Evolutionary conservation across 495 filamentous ascomycete species (phyloP), one percentile per base, ranked within the genome.

Genomic region (Antarctomyces pellizariae): DNA sequence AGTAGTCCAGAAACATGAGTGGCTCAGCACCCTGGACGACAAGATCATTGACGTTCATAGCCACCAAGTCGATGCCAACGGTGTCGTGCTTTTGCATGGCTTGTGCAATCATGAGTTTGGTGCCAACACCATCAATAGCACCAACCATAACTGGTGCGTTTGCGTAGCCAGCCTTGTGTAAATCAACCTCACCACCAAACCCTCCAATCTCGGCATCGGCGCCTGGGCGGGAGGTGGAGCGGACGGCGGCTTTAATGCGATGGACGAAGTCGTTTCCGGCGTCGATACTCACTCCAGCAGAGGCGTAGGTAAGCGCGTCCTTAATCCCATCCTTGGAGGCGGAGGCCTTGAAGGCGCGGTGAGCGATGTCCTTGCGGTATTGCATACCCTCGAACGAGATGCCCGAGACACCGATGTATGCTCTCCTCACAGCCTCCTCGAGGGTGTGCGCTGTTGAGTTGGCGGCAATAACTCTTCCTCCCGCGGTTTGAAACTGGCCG

Each of bases 31-130:
- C 86, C 49, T 93, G 82, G 8, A 92, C 86, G 23, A 95, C 70
- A 0, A 95, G 61, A 49, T 95, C 86, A 49, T 97, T 95, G 43
- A 92, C 86, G 47, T 89, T 90, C 89, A 95, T 95, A 35, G 86
- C 86, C 2, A 95, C 89, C 7, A 97, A 63, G 46, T 97, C 86
- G 39, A 95, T 78, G 35, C 78, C 84, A 7, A 95, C 80, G 3
- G 79, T 90, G 48, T 77, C 68, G 52, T 92, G 83, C 52, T 91
- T 77, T 28, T 67, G 59, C 41, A 84, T 72, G 3, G 68, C 64
- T 42, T 86, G 80, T 5, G 86, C 89, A 38, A 95, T 75, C 54
- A 82, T 84, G 34, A 93, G 69, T 54, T 95, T 95, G 16, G 86
- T 97, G 21, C 86, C 86, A 10, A 97, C 77, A 29, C 86, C 86